Evolutionary conservation across 441 rosid species (phyloP).

Genomic region (Corymbia citriodora): DNA sequence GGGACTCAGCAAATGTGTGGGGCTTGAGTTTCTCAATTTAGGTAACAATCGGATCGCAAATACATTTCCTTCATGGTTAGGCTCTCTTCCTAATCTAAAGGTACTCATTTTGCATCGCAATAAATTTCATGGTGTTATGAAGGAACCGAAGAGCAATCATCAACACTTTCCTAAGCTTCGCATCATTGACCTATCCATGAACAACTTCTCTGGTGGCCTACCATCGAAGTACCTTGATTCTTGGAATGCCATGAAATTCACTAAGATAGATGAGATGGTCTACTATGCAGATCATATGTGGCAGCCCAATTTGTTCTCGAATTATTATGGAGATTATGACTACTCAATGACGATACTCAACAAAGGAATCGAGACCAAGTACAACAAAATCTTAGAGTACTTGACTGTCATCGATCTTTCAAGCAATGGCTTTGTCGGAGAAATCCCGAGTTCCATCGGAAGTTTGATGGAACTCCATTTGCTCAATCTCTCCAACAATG

Average conservation of each 20-base stretch:
- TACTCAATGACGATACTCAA: not conserved
- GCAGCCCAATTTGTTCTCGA: not conserved
- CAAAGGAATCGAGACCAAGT: not conserved
- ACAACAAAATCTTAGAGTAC: not conserved
- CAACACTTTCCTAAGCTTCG: not conserved
- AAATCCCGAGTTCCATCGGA: not conserved
- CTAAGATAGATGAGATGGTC: not conserved
- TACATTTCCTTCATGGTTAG: not conserved
- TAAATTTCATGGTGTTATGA: not conserved
- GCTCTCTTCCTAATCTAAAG: not conserved
- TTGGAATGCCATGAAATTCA: slow-evolving; percentile 4
- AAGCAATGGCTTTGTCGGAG: not conserved
- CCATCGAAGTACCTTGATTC: not conserved
- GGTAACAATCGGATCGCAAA: not conserved
- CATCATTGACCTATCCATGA: not conserved
- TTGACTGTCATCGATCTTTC: not conserved
- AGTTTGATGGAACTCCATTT: not conserved
- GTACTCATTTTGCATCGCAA: not conserved
- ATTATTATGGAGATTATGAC: not conserved
- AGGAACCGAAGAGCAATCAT: not conserved
- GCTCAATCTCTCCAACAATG: slow-evolving; percentile 7
- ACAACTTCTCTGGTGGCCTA: not conserved
- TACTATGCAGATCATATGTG: not conserved
- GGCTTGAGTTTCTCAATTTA: not conserved
- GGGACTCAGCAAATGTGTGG: not conserved